Base-by-base conservation (phyloP, 768 basidiomycete genomes). In the Neoboletus brunneissimus region DNA sequence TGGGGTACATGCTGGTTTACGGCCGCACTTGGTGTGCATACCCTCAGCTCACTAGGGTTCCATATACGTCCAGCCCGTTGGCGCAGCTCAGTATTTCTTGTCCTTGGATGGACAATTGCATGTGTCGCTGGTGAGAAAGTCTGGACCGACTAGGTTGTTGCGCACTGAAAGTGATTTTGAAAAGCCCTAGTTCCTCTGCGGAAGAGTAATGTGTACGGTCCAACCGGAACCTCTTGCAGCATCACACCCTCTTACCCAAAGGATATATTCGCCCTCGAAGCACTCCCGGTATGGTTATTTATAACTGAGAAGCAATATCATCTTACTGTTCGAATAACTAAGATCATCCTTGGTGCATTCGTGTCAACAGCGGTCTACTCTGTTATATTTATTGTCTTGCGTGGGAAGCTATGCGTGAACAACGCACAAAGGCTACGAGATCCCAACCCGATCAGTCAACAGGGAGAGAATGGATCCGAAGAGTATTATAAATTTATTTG, bases 1-100 rank as follows among this genome's bases (percentile, higher is more conserved):
- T 81, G 82, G 68, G 74, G 81, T 2, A 78, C 77, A 16, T 82
- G 82, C 18, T 88, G 81, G 72, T 91, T 89, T 68, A 86, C 81
- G 3, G 76, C 79, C 11, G 76, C 78, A 6, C 85, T 88, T 60
- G 84, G 84, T 0, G 62, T 88, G 11, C 88, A 91, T 67, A 83
- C 84, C 0, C 87, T 89, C 75, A 80, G 76, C 59, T 82, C 87
- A 16, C 75, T 90, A 38, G 83, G 86, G 15, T 72, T 90, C 52
- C 77, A 76, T 43, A 75, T 75, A 57, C 79, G 79, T 35, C 82
- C 83, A 57, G 79, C 83, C 9, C 64, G 69, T 15, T 75, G 82
- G 68, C 71, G 82, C 31, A 82, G 78, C 56, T 66, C 71, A 2
- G 66, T 68, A 4, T 68, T 73, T 11, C 78, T 82, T 22, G 48